Conservation (phyloP, 163 green algal species). For the Scenedesmus sp. region DNA sequence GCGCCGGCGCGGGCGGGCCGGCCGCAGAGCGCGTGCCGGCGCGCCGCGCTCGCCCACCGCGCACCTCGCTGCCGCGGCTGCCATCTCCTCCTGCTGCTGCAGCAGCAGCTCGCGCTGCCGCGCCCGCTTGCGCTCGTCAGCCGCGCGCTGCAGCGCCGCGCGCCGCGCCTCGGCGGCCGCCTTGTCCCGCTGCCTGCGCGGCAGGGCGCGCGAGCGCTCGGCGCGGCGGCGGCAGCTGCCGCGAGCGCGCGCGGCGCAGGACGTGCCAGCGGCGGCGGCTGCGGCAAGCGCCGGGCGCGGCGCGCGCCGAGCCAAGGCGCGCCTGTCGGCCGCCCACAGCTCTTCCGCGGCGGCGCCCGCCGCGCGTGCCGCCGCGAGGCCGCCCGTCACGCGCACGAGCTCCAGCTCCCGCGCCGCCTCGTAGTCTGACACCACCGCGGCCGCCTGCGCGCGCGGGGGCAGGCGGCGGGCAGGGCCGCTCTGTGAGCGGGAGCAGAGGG, state of each 20-base stretch:
- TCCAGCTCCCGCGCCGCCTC: conserved; percentile 6
- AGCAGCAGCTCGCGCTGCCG: conserved; percentile 29
- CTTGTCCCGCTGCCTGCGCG: conserved; percentile 17
- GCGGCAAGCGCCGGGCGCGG: too few relatives aligned
- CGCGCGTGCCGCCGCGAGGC: background rate
- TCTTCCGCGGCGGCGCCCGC: background rate
- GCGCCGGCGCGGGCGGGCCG: too few relatives aligned
- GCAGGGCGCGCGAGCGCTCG: too few relatives aligned
- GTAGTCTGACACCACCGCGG: conserved; percentile 16
- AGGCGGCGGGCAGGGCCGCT: too few relatives aligned
- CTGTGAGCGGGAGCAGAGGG: too few relatives aligned
- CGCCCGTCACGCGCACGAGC: background rate
- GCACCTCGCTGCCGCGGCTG: conserved; percentile 23
- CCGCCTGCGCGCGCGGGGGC: background rate
- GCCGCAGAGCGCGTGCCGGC: too few relatives aligned
- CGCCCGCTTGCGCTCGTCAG: background rate
- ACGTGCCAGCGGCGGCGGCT: too few relatives aligned
- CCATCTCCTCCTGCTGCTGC: conserved; percentile 37
- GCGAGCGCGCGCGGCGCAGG: too few relatives aligned
- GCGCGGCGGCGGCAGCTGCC: too few relatives aligned
- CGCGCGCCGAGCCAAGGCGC: too few relatives aligned
- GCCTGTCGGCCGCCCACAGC: background rate
- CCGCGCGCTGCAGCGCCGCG: conserved; percentile 6
- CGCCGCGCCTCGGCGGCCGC: conserved; percentile 6
- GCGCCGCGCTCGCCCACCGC: too few relatives aligned